Conservation (phyloP, 2,329 filamentous ascomycete genomes). For the Aspergillus glaucus region DNA sequence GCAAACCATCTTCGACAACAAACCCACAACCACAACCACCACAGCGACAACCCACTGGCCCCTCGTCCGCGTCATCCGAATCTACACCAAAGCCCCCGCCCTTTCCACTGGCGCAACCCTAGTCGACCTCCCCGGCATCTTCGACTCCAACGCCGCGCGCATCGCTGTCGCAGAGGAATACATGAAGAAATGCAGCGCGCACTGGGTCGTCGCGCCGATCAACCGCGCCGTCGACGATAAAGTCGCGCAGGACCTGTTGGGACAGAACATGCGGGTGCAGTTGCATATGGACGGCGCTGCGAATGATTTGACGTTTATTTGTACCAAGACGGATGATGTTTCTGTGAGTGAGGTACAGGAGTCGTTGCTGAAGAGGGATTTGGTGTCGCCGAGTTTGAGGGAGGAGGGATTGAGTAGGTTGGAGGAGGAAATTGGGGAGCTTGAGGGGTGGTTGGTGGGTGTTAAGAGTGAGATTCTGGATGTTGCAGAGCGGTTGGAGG, state of each 20-base stretch:
- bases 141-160: conserved; percentile 10
- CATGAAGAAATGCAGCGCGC: conserved; percentile 7
- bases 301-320: conserved; percentile 54
- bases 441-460: neutral
- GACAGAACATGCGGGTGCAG: conserved; percentile 53
- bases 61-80: conserved; percentile 22
- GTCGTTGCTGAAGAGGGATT: conserved; percentile 26
- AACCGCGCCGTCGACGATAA: conserved; percentile 56
- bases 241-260: conserved; percentile 51
- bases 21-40: neutral
- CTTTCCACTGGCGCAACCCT: conserved; percentile 8
- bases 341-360: conserved; percentile 42
- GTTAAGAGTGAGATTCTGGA: neutral
- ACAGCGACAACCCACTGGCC: conserved; percentile 26
- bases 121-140: conserved; percentile 7
- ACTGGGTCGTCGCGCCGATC: conserved; percentile 33
- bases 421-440: conserved; percentile 7
- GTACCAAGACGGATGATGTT: conserved; percentile 59
- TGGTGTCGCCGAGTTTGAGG: conserved; percentile 7
- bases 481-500: neutral
- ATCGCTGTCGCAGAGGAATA: conserved; percentile 6
- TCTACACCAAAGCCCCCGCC: conserved; percentile 5
- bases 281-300: conserved; percentile 54
- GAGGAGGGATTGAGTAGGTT: neutral
- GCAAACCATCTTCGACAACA: neutral